Evolutionary conservation across 1,139 yeast species (phyloP).

Genomic region (Nakaseomyces bracarensis): DNA sequence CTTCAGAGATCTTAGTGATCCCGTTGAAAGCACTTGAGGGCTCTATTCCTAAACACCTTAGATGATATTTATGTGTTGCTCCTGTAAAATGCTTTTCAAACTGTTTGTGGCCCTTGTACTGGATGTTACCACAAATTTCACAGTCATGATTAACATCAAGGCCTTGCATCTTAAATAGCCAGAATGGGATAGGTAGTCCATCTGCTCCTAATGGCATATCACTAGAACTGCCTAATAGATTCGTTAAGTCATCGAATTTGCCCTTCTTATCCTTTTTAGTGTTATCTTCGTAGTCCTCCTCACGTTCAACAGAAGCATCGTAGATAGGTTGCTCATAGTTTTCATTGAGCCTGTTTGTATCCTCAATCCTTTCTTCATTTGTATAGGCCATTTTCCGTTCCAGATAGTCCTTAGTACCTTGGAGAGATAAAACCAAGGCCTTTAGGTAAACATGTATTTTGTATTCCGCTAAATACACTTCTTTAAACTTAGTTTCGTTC

Average conservation of each 20-base stretch:
- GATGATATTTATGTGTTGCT: slow-evolving; percentile 62
- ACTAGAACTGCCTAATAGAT: slow-evolving; percentile 36
- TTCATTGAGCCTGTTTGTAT: slow-evolving; percentile 52
- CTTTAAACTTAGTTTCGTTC: slow-evolving; percentile 30
- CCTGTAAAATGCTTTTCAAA: slow-evolving; percentile 71
- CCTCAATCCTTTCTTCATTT: slow-evolving; percentile 32
- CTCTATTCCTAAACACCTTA: slow-evolving; percentile 66
- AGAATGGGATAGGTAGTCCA: slow-evolving; percentile 85
- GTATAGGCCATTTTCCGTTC: slow-evolving; percentile 67
- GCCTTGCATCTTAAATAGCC: slow-evolving; percentile 90
- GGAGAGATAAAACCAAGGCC: slow-evolving; percentile 15
- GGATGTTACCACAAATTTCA: slow-evolving; percentile 77
- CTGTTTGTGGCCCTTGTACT: slow-evolving; percentile 64
- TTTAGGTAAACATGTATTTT: slow-evolving; percentile 19
- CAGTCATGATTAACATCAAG: slow-evolving; percentile 65
- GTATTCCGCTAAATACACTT: slow-evolving; percentile 19
- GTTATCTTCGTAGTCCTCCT: slow-evolving; percentile 15
- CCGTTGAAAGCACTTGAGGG: slow-evolving; percentile 50
- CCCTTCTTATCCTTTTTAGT: slow-evolving; percentile 4
- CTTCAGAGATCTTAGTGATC: slow-evolving; percentile 62
- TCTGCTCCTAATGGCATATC: slow-evolving; percentile 78
- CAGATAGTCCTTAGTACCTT: slow-evolving; percentile 49
- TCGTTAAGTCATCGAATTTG: slow-evolving; percentile 24
- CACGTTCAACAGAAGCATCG: slow-evolving; percentile 20
- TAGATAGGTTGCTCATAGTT: slow-evolving; percentile 30